A percentile compares a stretch with the other conserved stretches of the same genome.
Evolutionary conservation across 192 early-diverging fungal species (phyloP).

Genomic region (Coemansia asiatica): DNA sequence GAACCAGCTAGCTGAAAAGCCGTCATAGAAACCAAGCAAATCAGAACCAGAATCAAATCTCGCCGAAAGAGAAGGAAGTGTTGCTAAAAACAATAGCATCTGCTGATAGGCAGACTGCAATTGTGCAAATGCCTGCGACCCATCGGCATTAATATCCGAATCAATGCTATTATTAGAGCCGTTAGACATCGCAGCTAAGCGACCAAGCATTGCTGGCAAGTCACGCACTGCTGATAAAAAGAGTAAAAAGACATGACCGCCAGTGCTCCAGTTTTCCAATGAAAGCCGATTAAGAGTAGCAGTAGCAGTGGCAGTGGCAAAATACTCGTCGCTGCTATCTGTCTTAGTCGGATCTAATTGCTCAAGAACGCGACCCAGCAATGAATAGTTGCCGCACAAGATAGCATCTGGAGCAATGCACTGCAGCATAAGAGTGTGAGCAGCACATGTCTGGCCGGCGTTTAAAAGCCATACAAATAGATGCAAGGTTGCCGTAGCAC

Average conservation of each 20-base stretch:
- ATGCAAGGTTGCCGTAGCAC: slow-evolving; percentile 12
- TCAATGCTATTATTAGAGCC: no score
- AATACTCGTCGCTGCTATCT: no score
- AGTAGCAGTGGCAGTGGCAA: no score
- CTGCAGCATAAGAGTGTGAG: slow-evolving; percentile 56
- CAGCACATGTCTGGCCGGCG: slow-evolving; percentile 48
- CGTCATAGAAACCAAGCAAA: slow-evolving; percentile 26
- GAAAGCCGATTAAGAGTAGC: background rate
- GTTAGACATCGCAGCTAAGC: slow-evolving; percentile 10
- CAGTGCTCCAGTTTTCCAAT: slow-evolving; percentile 24
- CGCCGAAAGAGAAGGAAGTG: slow-evolving; percentile 28
- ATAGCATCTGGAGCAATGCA: slow-evolving; percentile 60
- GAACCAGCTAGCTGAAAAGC: slow-evolving; percentile 24
- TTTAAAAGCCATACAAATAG: slow-evolving; percentile 47
- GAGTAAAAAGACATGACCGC: slow-evolving; percentile 2
- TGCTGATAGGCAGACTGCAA: slow-evolving; percentile 17
- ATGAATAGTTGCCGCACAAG: slow-evolving; percentile 52
- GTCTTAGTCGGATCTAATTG: slow-evolving; percentile 28
- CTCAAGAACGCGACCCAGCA: slow-evolving; percentile 37
- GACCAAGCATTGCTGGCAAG: slow-evolving; percentile 28
- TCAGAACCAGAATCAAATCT: slow-evolving; percentile 10
- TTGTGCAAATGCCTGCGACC: background rate
- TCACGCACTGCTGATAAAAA: slow-evolving; percentile 32
- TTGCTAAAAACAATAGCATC: slow-evolving; percentile 29
- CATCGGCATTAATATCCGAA: background rate